These are phyloP conservation scores for Agastache rugosa DNA, from an alignment of 257 asterid species.

Conservation along the genomic window DNA sequence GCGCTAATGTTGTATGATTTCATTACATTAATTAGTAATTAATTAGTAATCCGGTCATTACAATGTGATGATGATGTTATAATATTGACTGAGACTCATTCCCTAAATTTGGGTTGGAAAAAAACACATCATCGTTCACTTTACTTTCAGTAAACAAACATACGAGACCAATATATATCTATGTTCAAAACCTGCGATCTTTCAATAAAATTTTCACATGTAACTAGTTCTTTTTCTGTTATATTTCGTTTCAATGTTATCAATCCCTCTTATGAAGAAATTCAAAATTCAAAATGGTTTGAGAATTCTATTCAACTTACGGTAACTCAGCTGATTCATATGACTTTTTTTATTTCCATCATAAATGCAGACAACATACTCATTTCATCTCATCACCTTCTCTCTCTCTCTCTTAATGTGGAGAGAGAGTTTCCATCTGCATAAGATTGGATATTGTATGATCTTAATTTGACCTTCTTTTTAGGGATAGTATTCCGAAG, in stretches of 20 bases:
- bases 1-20: conserved; percentile 20
- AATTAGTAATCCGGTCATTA: conserved; percentile 30
- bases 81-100: conserved; percentile 26
- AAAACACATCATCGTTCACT: conserved; percentile 9
- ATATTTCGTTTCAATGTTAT: neutral
- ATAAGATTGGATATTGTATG: too few species aligned
- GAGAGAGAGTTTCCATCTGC: neutral
- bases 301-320: neutral
- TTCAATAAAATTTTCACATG: conserved; percentile 23
- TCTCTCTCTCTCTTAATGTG: neutral
- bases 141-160: neutral
- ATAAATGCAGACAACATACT: conserved; percentile 21
- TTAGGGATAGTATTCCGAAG: neutral
- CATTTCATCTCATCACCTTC: neutral
- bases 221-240: neutral
- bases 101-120: neutral
- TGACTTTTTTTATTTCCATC: conserved; percentile 25
- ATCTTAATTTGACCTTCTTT: too few species aligned
- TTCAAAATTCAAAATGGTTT: conserved; percentile 5
- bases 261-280: neutral
- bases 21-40: conserved; percentile 38
- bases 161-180: conserved; percentile 16
- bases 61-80: conserved; percentile 34
- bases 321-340: conserved; percentile 7
- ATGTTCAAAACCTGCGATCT: conserved; percentile 8